A percentile compares a stretch with the other conserved stretches of the same genome.
phyloP scores from a whole-genome alignment of 176 grass and related monocot species.

The Oryza coarctata region DNA sequence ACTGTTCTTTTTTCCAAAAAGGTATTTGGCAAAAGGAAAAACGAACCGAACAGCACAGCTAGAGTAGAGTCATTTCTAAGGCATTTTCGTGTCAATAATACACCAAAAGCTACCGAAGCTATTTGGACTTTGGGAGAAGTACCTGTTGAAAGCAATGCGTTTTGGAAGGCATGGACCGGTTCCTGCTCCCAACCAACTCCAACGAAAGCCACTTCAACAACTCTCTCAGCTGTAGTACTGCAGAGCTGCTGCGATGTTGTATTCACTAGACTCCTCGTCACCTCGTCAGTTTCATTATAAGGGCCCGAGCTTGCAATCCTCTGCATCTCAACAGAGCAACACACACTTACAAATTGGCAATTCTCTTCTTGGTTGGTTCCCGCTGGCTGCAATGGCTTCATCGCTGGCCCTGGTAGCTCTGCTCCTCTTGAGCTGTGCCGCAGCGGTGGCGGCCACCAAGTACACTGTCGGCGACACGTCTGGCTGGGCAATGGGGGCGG shows the following conservation, averaged over 20 bases:
- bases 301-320: not conserved
- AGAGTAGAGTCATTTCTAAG: constrained; percentile 48
- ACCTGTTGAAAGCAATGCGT: not conserved
- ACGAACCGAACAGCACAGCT: not conserved
- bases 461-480: constrained; percentile 75
- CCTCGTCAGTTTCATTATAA: constrained; percentile 40
- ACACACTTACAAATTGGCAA: not conserved
- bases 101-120: not conserved
- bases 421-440: constrained; percentile 48
- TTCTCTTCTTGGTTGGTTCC: not conserved
- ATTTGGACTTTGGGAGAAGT: not conserved
- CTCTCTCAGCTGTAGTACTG: constrained; percentile 35
- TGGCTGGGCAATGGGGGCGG: constrained; percentile 61
- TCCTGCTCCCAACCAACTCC: constrained; percentile 52
- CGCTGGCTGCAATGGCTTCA: constrained; percentile 37
- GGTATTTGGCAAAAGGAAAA: not conserved
- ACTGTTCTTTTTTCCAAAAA: not conserved
- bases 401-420: constrained; percentile 43
- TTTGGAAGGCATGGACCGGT: not conserved
- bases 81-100: constrained; percentile 13
- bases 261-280: not conserved
- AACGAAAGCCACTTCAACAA: constrained; percentile 51
- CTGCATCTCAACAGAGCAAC: not conserved
- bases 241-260: constrained; percentile 23
- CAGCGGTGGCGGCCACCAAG: constrained; percentile 41